Evolutionary conservation across 768 basidiomycete genomes (phyloP).

Genomic region (Tulasnella sp.): DNA sequence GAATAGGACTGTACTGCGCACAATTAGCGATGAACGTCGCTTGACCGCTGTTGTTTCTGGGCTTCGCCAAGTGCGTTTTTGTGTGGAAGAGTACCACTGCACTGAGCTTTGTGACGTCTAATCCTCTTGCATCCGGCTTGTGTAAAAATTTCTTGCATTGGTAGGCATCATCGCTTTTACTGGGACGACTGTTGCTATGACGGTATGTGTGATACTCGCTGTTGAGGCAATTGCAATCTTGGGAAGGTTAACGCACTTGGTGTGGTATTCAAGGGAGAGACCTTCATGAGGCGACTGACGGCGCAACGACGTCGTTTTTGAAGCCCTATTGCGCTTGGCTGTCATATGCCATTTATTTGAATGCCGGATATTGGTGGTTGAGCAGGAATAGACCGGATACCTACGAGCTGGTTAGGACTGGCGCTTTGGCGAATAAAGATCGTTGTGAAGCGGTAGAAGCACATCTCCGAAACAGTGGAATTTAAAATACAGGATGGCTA

Average conservation of each 20-base stretch:
- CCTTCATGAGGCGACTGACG: constrained; percentile 41
- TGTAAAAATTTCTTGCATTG: constrained; percentile 49
- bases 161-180: constrained; percentile 48
- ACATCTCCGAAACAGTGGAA: no score
- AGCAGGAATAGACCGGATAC: constrained; percentile 31
- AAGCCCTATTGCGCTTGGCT: constrained; percentile 62
- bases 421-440: background rate
- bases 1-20: constrained; percentile 51
- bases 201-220: constrained; percentile 38
- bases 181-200: constrained; percentile 52
- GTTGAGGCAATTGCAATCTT: no score
- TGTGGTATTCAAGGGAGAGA: constrained; percentile 34
- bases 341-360: constrained; percentile 58
- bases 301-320: constrained; percentile 41
- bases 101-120: background rate
- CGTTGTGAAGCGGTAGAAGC: no score
- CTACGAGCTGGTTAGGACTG: background rate
- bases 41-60: constrained; percentile 64
- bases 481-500: no score
- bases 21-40: constrained; percentile 51
- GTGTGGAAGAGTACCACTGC: constrained; percentile 25
- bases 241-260: background rate
- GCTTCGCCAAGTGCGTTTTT: constrained; percentile 38
- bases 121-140: background rate
- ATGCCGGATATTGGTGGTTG: constrained; percentile 53